Base-by-base conservation (phyloP, 2,329 filamentous ascomycete species). In the Herpomyces periplanetae region DNA sequence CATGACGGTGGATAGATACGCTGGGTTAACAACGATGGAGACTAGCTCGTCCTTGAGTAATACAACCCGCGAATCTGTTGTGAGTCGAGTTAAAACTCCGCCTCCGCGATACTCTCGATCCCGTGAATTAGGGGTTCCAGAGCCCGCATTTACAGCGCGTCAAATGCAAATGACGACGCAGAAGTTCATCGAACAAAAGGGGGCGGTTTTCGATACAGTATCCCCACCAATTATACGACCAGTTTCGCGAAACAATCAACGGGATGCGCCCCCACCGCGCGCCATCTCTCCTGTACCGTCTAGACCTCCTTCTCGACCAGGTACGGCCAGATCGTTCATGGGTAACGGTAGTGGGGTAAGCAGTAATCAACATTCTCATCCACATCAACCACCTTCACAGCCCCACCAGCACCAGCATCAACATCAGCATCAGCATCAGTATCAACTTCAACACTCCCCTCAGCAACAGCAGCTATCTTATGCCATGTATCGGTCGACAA, bases 161-260 rank as follows among this genome's bases (percentile, higher is more conserved):
- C 68, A 80, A 18, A 96, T 96, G 84, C 68, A 87, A 33, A 66
- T 85, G 36, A 68, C 73, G 3, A 80, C 71, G 0, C 63, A 84
- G 30, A 71, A 71, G 37, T 88, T 75, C 31, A 56, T 64, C 10
- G 55, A 59, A 17, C 65, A 88, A 36, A 68, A 66, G 2, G 54
- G 68, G 16, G 69, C 51, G 31, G 60, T 88, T 43, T 80, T 84
- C 36, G 42, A 40, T 8, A 27, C 23, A 15, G 24, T 23, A 13
- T 8, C 36, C 37, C 20, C 40, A 31, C 24, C 37, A 28, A 26
- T 32, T 30, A 24, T 38, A 32, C 26, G 34, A 29, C 28, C 27
- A 20, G 42, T 28, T 28, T 40, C 29, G 17, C 34, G 27, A 23
- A 11, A 29, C 24, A 13, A 33, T 27, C 16, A 40, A 36, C 28